Evolutionary conservation across 805 yeast genomes (phyloP), one percentile per base, ranked within the genome.

Genomic region (Komagataella phaffii): DNA sequence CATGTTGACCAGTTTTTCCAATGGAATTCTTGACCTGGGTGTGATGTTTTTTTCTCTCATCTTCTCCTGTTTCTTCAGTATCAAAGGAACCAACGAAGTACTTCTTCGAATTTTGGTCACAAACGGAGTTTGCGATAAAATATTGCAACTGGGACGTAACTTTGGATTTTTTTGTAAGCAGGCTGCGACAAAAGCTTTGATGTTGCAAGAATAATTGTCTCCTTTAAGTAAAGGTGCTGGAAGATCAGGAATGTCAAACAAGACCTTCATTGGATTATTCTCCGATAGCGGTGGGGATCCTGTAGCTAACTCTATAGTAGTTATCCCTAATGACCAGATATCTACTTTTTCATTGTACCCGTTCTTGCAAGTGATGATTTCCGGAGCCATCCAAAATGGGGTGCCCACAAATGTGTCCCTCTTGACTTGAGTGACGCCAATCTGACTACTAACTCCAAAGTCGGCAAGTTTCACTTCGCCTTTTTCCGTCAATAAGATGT

Each of bases 351-450:
- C 85, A 61, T 86, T 76, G 64, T 93, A 89, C 0, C 93, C 95
- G 7, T 67, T 64, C 48, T 50, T 49, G 52, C 75, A 63, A 4
- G 72, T 64, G 47, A 93, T 85, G n/a, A 91, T 85, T 64, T 93
- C 99, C 0, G 99, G 99, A 0, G 99, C 99, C 98, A 91, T 90
- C 97, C 97, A 90, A 65, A 80, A 88, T 12, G 97, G 96, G 0
- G 97, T 89, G 1, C 98, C 98, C 50, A 89, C 96, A 72, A 90
- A 83, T 0, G 96, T 87, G 52, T 77, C 79, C 56, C 83, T 76
- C 54, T 73, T 73, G 19, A 70, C 65, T 50, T 64, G 65, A 1
- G 84, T 74, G 47, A 72, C 66, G 18, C 83, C 76, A 24, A 90
- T 72, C 64, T 88, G 93, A 0, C 93, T 93, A 59, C 91, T 80